A percentile compares a stretch with the other conserved stretches of the same genome.
phyloP scores from a whole-genome alignment of 129 eudicot genomes.

The Flaveria ramosissima region DNA sequence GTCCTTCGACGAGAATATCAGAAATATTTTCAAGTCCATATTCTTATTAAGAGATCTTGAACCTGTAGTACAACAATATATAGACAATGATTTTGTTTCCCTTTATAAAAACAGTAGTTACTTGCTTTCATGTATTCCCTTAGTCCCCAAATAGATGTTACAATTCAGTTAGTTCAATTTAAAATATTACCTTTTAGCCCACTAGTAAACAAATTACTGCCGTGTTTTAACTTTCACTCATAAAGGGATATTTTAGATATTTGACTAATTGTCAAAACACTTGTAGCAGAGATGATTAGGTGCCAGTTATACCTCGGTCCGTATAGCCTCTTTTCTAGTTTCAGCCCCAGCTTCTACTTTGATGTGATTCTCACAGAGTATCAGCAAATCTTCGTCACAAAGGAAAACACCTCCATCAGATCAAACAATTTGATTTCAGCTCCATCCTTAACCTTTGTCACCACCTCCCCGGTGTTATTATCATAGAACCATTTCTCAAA shows the following conservation, averaged over 20 bases:
- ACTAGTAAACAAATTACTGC: neutral
- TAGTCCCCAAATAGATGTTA: neutral
- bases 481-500: no score
- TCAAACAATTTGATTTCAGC: no score
- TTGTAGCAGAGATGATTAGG: slow-evolving; percentile 17
- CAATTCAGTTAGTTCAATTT: neutral
- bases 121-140: slow-evolving; percentile 6
- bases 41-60: slow-evolving; percentile 75
- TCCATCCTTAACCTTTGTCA: no score
- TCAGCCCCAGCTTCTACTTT: no score
- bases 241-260: neutral
- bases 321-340: no score
- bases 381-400: no score
- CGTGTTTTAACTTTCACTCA: neutral
- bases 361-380: no score
- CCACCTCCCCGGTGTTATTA: no score
- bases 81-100: neutral
- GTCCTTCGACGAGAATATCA: slow-evolving; percentile 81
- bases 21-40: slow-evolving; percentile 86
- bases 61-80: slow-evolving; percentile 49
- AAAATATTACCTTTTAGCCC: neutral
- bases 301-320: slow-evolving; percentile 58
- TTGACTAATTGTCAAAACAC: neutral
- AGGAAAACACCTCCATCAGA: no score
- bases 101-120: neutral